Percentiles rank a stretch among this genome's conserved stretches.
These are phyloP conservation scores for Orbilia oligospora DNA, from an alignment of 2,329 filamentous ascomycete species.

Conservation along the genomic window DNA sequence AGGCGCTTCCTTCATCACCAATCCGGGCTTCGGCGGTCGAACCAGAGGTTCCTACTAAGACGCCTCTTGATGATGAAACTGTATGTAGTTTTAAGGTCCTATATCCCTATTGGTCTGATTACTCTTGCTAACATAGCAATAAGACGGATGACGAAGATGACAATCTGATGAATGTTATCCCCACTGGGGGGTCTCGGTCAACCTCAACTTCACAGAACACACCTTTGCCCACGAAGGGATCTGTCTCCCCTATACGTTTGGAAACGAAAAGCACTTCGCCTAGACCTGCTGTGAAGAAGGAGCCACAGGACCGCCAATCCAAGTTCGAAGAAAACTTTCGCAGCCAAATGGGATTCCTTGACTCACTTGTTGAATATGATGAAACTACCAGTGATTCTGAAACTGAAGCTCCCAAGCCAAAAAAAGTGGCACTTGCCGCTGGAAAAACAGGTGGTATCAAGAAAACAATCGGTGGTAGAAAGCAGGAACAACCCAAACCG, in stretches of 20 bases:
- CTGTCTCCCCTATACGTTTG: conserved; percentile 19
- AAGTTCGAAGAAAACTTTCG: conserved; percentile 42
- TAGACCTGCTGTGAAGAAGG: conserved; percentile 16
- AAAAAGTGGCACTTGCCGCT: conserved; percentile 4
- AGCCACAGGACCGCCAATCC: not conserved
- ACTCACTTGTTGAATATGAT: conserved; percentile 38
- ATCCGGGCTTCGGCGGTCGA: conserved; percentile 12
- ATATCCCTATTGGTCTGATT: not conserved
- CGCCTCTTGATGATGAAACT: conserved; percentile 38
- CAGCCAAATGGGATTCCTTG: conserved; percentile 31
- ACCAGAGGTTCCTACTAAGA: conserved; percentile 7
- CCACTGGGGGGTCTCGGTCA: conserved; percentile 39
- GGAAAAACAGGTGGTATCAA: conserved; percentile 47
- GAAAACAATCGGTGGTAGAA: conserved; percentile 49
- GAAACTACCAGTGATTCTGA: conserved; percentile 48
- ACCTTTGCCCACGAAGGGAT: not conserved
- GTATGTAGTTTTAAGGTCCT: conserved; percentile 7
- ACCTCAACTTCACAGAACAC: conserved; percentile 37
- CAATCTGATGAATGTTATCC: conserved; percentile 21
- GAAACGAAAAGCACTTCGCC: conserved; percentile 26
- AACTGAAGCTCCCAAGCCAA: conserved; percentile 13
- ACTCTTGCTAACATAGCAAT: conserved; percentile 5
- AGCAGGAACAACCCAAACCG: conserved; percentile 18
- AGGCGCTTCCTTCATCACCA: conserved; percentile 49
- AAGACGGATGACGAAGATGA: conserved; percentile 58